Evolutionary conservation across 306 rosid genomes (phyloP).

Genomic region (Pyrus betulifolia): DNA sequence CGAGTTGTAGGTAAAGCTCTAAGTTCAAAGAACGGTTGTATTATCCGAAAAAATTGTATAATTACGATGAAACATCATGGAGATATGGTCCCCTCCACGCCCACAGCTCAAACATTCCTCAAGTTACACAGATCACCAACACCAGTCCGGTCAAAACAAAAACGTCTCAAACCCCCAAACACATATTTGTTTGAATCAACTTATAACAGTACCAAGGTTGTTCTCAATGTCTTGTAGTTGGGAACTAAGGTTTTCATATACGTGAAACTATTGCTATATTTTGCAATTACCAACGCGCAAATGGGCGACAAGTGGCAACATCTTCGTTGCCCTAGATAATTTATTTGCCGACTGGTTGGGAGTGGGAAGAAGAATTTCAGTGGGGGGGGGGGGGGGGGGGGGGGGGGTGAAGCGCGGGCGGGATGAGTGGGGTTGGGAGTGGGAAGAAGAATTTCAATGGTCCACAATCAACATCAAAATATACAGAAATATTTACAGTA

Average conservation of each 20-base stretch:
- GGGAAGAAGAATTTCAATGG: background rate
- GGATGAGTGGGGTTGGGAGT: background rate
- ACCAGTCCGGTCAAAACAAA: conserved; percentile 18
- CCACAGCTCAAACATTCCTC: conserved; percentile 33
- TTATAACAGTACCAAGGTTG: conserved; percentile 4
- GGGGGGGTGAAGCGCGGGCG: no score
- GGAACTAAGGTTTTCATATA: conserved; percentile 17
- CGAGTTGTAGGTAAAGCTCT: conserved; percentile 8
- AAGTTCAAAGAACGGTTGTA: conserved; percentile 17
- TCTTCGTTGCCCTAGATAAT: conserved; percentile 12
- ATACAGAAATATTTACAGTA: no score
- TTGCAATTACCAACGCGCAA: conserved; percentile 21
- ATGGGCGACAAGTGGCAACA: conserved; percentile 49
- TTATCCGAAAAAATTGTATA: background rate
- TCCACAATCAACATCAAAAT: background rate
- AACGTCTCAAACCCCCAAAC: conserved; percentile 21
- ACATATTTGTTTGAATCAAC: conserved; percentile 2
- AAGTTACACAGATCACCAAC: conserved; percentile 21
- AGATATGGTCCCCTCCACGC: conserved; percentile 60
- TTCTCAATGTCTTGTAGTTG: conserved; percentile 28
- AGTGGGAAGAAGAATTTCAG: background rate
- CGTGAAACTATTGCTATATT: conserved; percentile 9
- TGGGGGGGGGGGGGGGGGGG: no score
- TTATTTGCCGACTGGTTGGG: background rate
- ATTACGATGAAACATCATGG: conserved; percentile 30